These are phyloP conservation scores for Apophysomyces trapeziformis DNA, from an alignment of 371 early-diverging fungal genomes.

Conservation along the genomic window DNA sequence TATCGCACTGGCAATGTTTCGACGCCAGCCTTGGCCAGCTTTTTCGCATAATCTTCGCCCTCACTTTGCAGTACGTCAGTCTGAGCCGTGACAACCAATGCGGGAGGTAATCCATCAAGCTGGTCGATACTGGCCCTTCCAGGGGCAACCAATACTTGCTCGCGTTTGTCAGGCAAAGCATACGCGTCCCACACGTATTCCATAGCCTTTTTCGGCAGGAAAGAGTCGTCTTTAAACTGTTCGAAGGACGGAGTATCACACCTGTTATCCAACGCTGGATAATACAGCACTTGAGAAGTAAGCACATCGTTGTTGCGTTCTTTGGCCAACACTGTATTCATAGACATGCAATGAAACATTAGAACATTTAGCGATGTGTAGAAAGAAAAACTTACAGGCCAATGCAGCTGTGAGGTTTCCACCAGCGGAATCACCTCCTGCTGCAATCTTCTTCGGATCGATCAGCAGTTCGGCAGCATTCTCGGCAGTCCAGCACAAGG, in stretches of 20 bases:
- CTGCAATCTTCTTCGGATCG: constrained; percentile 31
- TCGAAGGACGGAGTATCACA: constrained; percentile 29
- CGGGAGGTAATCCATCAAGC: constrained; percentile 36
- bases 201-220: constrained; percentile 21
- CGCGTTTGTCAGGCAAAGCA: constrained; percentile 3
- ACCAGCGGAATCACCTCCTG: constrained; percentile 41
- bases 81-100: constrained; percentile 39
- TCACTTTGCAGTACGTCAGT: constrained; percentile 42
- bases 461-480: constrained; percentile 22
- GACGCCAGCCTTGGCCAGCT: constrained; percentile 38
- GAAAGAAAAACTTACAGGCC: constrained; percentile 22
- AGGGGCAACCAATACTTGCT: constrained; percentile 19
- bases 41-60: constrained; percentile 35
- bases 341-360: background rate
- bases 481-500: constrained; percentile 28
- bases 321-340: constrained; percentile 30
- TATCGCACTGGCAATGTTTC: constrained; percentile 22
- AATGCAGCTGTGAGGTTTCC: constrained; percentile 38
- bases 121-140: constrained; percentile 28
- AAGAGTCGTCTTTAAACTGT: constrained; percentile 13
- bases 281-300: constrained; percentile 33
- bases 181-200: constrained; percentile 28
- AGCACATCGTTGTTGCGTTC: constrained; percentile 23
- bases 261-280: constrained; percentile 28
- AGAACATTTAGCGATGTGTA: background rate